phyloP scores from a whole-genome alignment of 2,329 filamentous ascomycete genomes.

The Aspergillus puulaauensis region DNA sequence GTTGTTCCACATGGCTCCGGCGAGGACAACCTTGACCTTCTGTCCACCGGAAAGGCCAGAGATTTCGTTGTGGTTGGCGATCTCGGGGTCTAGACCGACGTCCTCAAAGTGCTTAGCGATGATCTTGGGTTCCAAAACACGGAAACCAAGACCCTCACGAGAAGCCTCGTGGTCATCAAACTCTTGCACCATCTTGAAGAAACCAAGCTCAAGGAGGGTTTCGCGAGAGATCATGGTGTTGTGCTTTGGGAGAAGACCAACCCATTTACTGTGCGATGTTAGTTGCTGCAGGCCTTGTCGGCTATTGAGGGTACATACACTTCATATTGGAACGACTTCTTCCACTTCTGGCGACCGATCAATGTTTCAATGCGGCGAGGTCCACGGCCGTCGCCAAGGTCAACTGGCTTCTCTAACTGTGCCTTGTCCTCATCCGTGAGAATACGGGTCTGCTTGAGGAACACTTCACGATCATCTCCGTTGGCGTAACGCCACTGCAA shows the following conservation, averaged over 20 bases:
- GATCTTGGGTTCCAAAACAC: constrained; percentile 84
- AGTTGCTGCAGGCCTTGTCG: not conserved
- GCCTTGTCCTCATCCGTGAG: constrained; percentile 79
- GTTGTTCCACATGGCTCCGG: constrained; percentile 98
- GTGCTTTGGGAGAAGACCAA: constrained; percentile 81
- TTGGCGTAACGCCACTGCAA: constrained; percentile 98
- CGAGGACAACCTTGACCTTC: constrained; percentile 98
- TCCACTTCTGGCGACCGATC: constrained; percentile 96
- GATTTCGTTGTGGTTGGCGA: constrained; percentile 98
- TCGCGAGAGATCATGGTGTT: constrained; percentile 93
- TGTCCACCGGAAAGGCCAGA: constrained; percentile 93
- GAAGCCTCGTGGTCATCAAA: constrained; percentile 98
- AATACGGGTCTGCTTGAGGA: constrained; percentile 95
- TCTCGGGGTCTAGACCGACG: constrained; percentile 91
- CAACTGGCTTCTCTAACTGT: constrained; percentile 89
- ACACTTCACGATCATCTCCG: constrained; percentile 93
- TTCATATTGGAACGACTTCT: constrained; percentile 99
- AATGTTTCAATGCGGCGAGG: constrained; percentile 77
- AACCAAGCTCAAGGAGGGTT: constrained; percentile 81
- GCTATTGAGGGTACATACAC: constrained; percentile 56
- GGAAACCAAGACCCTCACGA: constrained; percentile 96
- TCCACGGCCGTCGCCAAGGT: constrained; percentile 79
- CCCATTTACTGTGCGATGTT: constrained; percentile 69
- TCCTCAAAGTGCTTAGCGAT: constrained; percentile 99
- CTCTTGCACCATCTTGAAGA: constrained; percentile 91